Conservation (phyloP, 106 monocot genomes). For the Chionographis japonica region DNA sequence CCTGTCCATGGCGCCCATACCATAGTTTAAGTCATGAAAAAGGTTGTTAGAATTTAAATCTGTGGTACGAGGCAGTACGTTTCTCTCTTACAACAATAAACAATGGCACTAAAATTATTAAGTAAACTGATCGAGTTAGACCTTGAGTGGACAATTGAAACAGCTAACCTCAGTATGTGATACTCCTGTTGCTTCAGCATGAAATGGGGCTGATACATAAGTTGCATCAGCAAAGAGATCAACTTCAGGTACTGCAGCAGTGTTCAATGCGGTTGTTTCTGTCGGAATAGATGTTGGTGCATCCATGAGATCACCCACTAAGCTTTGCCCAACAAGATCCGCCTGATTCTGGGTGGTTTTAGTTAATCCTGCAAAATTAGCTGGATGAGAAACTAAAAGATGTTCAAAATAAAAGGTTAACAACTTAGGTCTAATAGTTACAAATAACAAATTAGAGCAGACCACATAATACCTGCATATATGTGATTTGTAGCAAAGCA, state of each 20-base stretch:
- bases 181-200: slow-evolving; percentile 17
- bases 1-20: no score
- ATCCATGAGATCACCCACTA: slow-evolving; percentile 70
- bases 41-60: no score
- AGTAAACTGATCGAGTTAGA: no score
- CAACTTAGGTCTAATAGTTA: no score
- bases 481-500: no score
- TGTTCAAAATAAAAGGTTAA: no score
- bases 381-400: slow-evolving; percentile 3
- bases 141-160: not conserved
- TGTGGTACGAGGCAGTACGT: no score
- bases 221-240: slow-evolving; percentile 84
- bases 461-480: no score
- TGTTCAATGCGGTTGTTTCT: slow-evolving; percentile 12
- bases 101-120: not conserved
- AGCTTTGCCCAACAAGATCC: slow-evolving; percentile 64
- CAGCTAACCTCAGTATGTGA: slow-evolving; percentile 46
- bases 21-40: no score
- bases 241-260: slow-evolving; percentile 25
- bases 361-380: slow-evolving; percentile 28
- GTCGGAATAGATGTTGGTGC: slow-evolving; percentile 27
- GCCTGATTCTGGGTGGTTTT: slow-evolving; percentile 38
- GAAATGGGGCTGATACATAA: slow-evolving; percentile 55
- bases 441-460: no score
- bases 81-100: no score